Conservation (phyloP, 305 asterid genomes). For the Fraxinus paxiana region DNA sequence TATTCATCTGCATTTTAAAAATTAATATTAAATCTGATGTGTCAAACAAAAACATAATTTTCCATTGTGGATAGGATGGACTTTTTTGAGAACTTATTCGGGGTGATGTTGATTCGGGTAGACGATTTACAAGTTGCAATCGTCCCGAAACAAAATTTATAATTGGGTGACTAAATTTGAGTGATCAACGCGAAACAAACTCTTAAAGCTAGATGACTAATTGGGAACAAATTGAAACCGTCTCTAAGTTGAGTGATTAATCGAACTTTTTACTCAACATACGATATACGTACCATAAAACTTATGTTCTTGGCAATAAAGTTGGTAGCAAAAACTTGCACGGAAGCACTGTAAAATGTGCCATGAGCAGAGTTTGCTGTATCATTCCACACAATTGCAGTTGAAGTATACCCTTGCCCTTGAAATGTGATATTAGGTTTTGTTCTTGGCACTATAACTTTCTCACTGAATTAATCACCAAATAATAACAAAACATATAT, state of each 20-base stretch:
- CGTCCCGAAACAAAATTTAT: background rate
- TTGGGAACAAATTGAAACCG: background rate
- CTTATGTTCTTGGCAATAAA: conserved; percentile 78
- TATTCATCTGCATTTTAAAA: background rate
- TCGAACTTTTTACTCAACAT: background rate
- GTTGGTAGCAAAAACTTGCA: conserved; percentile 72
- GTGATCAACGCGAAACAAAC: background rate
- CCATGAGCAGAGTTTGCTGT: conserved; percentile 79
- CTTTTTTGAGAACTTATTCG: background rate
- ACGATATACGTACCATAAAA: conserved; percentile 53
- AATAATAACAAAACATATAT: background rate
- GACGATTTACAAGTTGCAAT: background rate
- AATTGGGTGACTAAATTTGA: background rate
- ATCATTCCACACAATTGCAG: conserved; percentile 83
- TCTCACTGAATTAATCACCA: conserved; percentile 48
- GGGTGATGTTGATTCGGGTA: background rate
- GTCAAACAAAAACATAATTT: background rate
- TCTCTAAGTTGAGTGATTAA: background rate
- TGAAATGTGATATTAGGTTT: conserved; percentile 80
- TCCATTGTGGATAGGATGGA: background rate
- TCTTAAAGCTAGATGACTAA: background rate
- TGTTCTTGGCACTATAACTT: conserved; percentile 56
- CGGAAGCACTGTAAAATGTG: conserved; percentile 75
- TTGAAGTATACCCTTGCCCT: conserved; percentile 83
- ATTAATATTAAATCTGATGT: background rate